Conservation (phyloP, 2,329 filamentous ascomycete species). For the Fusarium robinianum region DNA sequence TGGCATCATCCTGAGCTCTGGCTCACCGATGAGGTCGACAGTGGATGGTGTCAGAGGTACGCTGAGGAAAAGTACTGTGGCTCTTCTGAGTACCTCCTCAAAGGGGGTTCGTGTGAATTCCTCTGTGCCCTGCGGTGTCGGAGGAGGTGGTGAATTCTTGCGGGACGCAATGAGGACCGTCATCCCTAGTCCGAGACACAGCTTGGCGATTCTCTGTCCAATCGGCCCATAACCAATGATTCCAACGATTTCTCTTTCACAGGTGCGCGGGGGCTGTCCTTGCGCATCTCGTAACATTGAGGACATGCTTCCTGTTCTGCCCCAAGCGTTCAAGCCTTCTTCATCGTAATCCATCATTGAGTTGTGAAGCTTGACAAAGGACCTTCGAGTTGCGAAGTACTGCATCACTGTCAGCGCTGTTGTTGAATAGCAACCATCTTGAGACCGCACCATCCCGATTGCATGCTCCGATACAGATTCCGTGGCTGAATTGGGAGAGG, state of each 20-base stretch:
- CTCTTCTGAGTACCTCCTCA: neutral
- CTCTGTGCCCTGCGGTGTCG: neutral
- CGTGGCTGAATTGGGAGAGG: neutral
- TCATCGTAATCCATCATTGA: neutral
- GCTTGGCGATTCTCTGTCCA: neutral
- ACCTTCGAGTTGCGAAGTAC: constrained; percentile 2
- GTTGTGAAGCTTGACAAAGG: neutral
- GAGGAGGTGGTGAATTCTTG: neutral
- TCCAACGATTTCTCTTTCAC: neutral
- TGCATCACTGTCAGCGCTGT: neutral
- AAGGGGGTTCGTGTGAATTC: neutral
- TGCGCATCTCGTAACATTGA: neutral
- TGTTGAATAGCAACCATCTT: no score
- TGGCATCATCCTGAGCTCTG: neutral
- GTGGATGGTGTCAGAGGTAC: neutral
- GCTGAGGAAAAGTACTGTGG: constrained; percentile 1
- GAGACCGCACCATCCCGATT: neutral
- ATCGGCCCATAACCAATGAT: constrained; percentile 1
- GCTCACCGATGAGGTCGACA: neutral
- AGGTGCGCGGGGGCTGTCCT: neutral
- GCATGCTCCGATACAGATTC: constrained; percentile 8
- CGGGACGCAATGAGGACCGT: neutral
- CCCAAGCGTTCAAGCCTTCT: neutral
- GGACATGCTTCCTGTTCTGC: constrained; percentile 3
- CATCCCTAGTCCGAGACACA: constrained; percentile 5